Base-by-base conservation (phyloP, 1,284 basidiomycete species). In the Neotropicomus parvogracilis region DNA sequence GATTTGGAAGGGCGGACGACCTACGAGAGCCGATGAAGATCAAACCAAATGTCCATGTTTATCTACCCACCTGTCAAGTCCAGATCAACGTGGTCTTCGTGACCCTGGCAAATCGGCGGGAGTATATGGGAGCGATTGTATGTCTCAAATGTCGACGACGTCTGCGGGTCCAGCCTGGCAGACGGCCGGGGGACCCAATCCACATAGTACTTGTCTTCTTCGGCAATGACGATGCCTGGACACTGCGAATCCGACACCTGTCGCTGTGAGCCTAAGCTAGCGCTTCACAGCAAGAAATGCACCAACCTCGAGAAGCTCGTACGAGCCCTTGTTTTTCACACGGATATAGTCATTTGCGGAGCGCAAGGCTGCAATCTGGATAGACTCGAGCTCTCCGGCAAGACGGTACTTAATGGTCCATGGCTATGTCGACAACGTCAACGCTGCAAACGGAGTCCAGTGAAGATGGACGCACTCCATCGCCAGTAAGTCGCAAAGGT, bases 161-260 rank as follows among this genome's bases (percentile, higher is more conserved):
- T 81, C 31, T 80, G 73, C 0, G 75, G 56, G 21, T 84, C 80
- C 19, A 88, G 72, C 54, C 68, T 75, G 29, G 79, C 83, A 34
- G 72, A 76, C 6, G 94, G 94, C 40, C 83, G 74, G 19, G 85
- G 79, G 21, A 92, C 75, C 77, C 86, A 89, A 50, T 83, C 78
- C 24, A 98, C 85, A 21, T 70, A 66, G 64, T 85, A 95, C 0
- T 74, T 81, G 0, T 79, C 74, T 35, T 82, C 82, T 29, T 77
- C 77, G 6, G 70, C 55, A 21, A 81, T 62, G 12, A 97, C 76
- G 8, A 74, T 68, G 12, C 95, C 95, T 10, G 87, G 82, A 62
- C 95, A 98, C 69, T 90, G 84, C 3, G 82, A 80, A 63, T 97
- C 95, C 12, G 73, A 69, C 32, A 97, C 80, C 83, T 90, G 58